A percentile compares a stretch with the other conserved stretches of the same genome.
Conservation (phyloP, 129 eudicot genomes). For the Flaveria sonorensis region DNA sequence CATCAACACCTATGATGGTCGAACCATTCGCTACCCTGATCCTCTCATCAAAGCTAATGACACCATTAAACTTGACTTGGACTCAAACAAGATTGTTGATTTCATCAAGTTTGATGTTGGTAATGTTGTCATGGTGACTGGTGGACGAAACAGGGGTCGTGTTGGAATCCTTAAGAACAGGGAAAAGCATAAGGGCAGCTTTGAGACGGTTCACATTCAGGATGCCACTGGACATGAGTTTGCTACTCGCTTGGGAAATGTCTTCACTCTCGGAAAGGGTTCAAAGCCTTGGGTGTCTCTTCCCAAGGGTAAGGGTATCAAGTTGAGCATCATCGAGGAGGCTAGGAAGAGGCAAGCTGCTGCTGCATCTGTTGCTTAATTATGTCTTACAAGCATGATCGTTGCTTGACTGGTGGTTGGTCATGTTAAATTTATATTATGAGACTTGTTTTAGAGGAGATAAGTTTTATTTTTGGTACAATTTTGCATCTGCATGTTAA, state of each 20-base stretch:
- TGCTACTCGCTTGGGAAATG: constrained; percentile 60
- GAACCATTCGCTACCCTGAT: constrained; percentile 61
- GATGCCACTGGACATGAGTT: constrained; percentile 58
- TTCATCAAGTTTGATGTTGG: constrained; percentile 69
- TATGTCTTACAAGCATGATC: neutral
- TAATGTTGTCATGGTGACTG: constrained; percentile 71
- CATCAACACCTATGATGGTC: constrained; percentile 63
- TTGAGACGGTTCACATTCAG: constrained; percentile 55
- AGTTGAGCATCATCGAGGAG: constrained; percentile 62
- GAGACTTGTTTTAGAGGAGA: neutral
- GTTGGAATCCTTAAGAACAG: constrained; percentile 61
- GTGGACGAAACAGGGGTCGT: constrained; percentile 65
- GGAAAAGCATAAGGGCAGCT: constrained; percentile 66
- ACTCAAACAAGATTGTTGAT: constrained; percentile 51
- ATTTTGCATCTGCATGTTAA: constrained; percentile 20
- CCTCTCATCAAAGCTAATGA: constrained; percentile 71
- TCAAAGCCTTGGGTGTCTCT: constrained; percentile 73
- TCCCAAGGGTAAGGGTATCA: constrained; percentile 71
- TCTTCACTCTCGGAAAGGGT: constrained; percentile 60
- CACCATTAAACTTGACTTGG: constrained; percentile 60
- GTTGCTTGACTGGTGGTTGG: constrained; percentile 15
- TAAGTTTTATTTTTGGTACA: constrained; percentile 19
- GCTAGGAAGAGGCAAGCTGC: constrained; percentile 51
- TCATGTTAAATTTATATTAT: neutral
- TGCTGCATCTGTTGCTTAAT: neutral